Base-by-base conservation (phyloP, 768 basidiomycete genomes). In the Zangia roseola region DNA sequence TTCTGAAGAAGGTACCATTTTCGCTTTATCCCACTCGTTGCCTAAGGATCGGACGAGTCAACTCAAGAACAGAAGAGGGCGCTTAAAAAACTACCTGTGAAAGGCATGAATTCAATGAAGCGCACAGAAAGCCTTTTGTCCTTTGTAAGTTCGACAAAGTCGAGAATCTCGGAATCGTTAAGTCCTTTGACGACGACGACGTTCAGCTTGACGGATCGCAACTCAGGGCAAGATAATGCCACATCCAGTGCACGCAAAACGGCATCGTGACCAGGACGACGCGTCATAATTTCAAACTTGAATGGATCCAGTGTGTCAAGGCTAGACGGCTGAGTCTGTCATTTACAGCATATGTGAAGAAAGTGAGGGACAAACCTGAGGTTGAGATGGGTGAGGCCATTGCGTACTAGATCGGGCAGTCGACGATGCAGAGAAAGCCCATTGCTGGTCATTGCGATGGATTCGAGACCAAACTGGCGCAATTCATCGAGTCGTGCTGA, bases 101-200 rank as follows among this genome's bases (percentile, higher is more conserved):
- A 95, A 10, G 92, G 91, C 93, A 95, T 94, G 62, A 89, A 94
- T 67, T 94, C 91, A 49, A 94, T 94, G 65, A 94, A 92, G 31
- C 93, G 81, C 34, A 93, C 81, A 33, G 81, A 88, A 21, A 92
- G 67, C 2, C 71, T 65, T 38, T 73, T 73, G 38, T 86, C 69
- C 56, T 77, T 81, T 5, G 88, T 89, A 69, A 94, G 71, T 57
- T 85, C 80, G 34, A 91, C 81, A 61, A 94, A 94, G 49, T 87
- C 84, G 3, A 82, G 63, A 12, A 91, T 72, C 66, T 94, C 91
- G n/a, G 71, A 65, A 59, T 92, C 88, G 57, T 94, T 94, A 25
- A 95, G 69, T 17, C 82, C 87, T 56, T 82, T 84, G 52, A 94
- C 75, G 28, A 94, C 79, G 19, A 94, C 91, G 2, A 88, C 85